Evolutionary conservation across 345 rosid genomes (phyloP).

Genomic region (Citrus glauca): DNA sequence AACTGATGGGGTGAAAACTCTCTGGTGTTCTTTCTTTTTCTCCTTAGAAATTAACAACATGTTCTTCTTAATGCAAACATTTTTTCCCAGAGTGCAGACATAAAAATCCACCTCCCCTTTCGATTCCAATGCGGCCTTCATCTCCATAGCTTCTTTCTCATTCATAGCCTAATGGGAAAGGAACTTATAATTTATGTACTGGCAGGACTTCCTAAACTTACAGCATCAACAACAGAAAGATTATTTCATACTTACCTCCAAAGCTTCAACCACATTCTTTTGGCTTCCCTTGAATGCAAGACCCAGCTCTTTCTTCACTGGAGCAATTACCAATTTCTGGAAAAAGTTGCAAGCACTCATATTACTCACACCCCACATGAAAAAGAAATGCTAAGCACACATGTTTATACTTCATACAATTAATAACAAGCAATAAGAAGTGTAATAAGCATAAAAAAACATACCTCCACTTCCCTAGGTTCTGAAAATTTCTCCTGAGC

Average conservation of each 20-base stretch:
- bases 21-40: slow-evolving; percentile 82
- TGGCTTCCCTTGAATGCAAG: slow-evolving; percentile 84
- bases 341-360: neutral
- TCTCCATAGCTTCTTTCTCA: slow-evolving; percentile 84
- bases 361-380: neutral
- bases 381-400: neutral
- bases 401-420: neutral
- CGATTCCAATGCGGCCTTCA: slow-evolving; percentile 72
- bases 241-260: slow-evolving; percentile 50
- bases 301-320: slow-evolving; percentile 84
- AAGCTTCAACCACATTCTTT: slow-evolving; percentile 71
- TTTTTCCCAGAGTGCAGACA: slow-evolving; percentile 69
- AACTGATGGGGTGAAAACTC: slow-evolving; percentile 93
- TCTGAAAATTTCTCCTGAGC: too few relatives aligned
- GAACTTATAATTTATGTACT: neutral
- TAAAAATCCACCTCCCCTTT: slow-evolving; percentile 83
- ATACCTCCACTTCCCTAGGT: too few relatives aligned
- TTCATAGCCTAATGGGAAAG: slow-evolving; percentile 59
- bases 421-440: neutral
- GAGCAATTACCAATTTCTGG: slow-evolving; percentile 75
- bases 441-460: too few relatives aligned
- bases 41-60: slow-evolving; percentile 90
- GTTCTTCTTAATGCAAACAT: slow-evolving; percentile 61
- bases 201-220: neutral
- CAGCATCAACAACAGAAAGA: neutral